Percentiles rank a stretch among this genome's conserved stretches.
Evolutionary conservation across 2,329 filamentous ascomycete genomes (phyloP).

Genomic region (Exophiala sideris): DNA sequence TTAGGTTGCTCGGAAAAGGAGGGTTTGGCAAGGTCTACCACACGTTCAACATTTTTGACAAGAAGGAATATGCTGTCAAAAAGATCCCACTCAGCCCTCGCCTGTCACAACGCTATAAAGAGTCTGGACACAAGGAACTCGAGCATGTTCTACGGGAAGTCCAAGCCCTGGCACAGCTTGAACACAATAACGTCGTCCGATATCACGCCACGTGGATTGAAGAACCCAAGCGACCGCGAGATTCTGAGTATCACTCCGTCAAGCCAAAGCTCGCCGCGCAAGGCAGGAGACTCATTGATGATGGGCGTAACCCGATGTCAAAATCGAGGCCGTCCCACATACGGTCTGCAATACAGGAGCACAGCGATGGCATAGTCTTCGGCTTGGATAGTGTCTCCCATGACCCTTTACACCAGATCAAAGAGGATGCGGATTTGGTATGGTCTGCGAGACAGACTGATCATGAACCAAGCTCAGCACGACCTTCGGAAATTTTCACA

Average conservation of each 20-base stretch:
- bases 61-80: conserved; percentile 63
- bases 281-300: conserved; percentile 13
- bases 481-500: conserved; percentile 25
- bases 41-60: conserved; percentile 60
- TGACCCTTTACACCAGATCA: background rate
- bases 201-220: conserved; percentile 67
- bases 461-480: conserved; percentile 10
- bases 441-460: conserved; percentile 9
- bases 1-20: conserved; percentile 59
- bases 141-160: conserved; percentile 60
- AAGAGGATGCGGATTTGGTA: background rate
- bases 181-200: conserved; percentile 64
- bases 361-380: conserved; percentile 22
- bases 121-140: conserved; percentile 51
- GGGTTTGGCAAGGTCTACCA: conserved; percentile 65
- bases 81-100: conserved; percentile 58
- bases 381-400: conserved; percentile 18
- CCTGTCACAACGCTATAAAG: conserved; percentile 51
- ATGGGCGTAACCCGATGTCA: background rate
- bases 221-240: conserved; percentile 19
- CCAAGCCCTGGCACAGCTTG: conserved; percentile 58
- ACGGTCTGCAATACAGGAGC: background rate
- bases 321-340: background rate
- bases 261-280: conserved; percentile 10
- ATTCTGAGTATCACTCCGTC: background rate